Percentiles rank a stretch among this genome's conserved stretches.
These are phyloP conservation scores for Tillandsia fasciculata DNA, from an alignment of 176 grass and related monocot genomes.

Conservation along the genomic window DNA sequence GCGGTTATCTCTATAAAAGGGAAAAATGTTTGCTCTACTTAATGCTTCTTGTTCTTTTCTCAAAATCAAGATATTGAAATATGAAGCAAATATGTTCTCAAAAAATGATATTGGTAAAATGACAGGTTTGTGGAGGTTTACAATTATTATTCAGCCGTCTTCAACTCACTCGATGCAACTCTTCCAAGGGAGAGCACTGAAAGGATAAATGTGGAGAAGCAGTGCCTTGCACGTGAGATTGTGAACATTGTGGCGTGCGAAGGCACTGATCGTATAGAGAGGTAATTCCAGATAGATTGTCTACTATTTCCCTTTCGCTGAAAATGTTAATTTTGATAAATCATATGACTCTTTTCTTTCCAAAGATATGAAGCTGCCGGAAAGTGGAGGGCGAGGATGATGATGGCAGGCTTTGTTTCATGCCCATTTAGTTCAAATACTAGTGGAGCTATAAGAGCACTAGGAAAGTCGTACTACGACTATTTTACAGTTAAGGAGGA, in stretches of 20 bases:
- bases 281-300: conserved; percentile 31
- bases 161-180: conserved; percentile 61
- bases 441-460: conserved; percentile 39
- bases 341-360: background rate
- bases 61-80: too few species aligned
- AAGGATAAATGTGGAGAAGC: conserved; percentile 66
- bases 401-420: conserved; percentile 76
- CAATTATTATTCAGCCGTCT: conserved; percentile 71
- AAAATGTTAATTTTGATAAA: background rate
- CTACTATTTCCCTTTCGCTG: background rate
- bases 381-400: conserved; percentile 96
- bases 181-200: conserved; percentile 38
- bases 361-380: conserved; percentile 85
- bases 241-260: conserved; percentile 84
- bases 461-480: conserved; percentile 66
- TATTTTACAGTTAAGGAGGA: conserved; percentile 72
- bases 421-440: conserved; percentile 54
- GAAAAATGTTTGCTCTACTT: too few species aligned
- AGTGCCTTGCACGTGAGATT: conserved; percentile 78
- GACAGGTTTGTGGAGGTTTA: conserved; percentile 48
- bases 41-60: too few species aligned
- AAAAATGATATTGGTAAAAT: too few species aligned
- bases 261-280: conserved; percentile 60
- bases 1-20: too few species aligned
- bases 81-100: too few species aligned